Base-by-base conservation (phyloP, 805 yeast species). In the Candida sonorensis region DNA sequence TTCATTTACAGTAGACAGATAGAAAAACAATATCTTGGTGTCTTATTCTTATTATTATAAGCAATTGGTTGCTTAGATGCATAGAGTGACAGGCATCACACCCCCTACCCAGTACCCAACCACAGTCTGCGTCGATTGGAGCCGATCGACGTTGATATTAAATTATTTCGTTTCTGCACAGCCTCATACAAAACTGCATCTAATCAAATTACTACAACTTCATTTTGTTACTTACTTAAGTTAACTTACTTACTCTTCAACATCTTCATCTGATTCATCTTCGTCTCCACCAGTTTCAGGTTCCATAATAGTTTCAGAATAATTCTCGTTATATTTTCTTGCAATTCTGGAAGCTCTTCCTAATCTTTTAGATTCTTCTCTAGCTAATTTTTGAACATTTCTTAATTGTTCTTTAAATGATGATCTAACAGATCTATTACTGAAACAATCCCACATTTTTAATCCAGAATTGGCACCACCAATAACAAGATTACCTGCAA, bases 381-480 rank as follows among this genome's bases (percentile, higher is more conserved):
- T 69, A 13, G 90, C 90, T 27, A 48, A 49, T 10, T 41, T 47
- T 61, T 81, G 85, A 31, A 81, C 56, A 2, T 51, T 54, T 31
- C 55, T 62, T 52, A 84, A 63, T 37, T 79, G 80, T 9, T 62
- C 67, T 29, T 69, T 72, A 59, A 90, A 80, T 3, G 81, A 62
- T 29, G 66, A 66, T 49, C 95, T 73, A 13, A 88, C 88, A 11
- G 90, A 69, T 40, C 74, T 66, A 62, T 92, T 92, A 33, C 85
- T 73, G 55, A 88, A 82, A 7, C 79, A 70, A 61, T 92, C 97
- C 95, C 97, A 92, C 63, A 92, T 72, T 63, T 87, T 88, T 57
- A 92, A 66, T 10, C 82, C 81, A 12, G 87, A 81, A 32, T 71
- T 69, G 26, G 82, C 85, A 50, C 98, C 98, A 46, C 96, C 97